A percentile compares a stretch with the other conserved stretches of the same genome.
Conservation (phyloP, 768 basidiomycete genomes). For the Kwoniella botswanensis region DNA sequence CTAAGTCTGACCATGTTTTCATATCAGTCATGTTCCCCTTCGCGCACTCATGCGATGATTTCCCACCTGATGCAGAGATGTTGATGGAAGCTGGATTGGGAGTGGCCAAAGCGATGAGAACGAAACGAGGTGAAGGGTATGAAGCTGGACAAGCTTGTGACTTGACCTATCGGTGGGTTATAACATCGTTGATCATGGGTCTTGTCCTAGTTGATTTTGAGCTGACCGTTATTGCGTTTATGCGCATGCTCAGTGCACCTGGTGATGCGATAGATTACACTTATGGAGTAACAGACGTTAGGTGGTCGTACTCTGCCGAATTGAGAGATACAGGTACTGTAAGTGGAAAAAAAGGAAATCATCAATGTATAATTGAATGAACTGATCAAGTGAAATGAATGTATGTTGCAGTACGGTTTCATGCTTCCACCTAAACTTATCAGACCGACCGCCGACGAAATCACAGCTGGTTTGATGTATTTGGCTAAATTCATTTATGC, state of each 20-base stretch:
- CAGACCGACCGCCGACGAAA: constrained; percentile 79
- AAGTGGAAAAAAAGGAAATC: constrained; percentile 44
- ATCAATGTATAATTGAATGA: no score
- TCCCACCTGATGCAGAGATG: constrained; percentile 75
- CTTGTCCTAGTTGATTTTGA: background rate
- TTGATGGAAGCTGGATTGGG: constrained; percentile 74
- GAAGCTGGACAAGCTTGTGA: constrained; percentile 62
- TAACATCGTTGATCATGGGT: background rate
- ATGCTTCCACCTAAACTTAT: constrained; percentile 74
- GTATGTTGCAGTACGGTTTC: constrained; percentile 71
- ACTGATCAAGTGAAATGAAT: background rate
- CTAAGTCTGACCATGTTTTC: background rate
- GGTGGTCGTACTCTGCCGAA: constrained; percentile 70
- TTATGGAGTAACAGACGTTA: constrained; percentile 66
- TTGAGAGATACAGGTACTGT: constrained; percentile 74
- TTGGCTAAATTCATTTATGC: constrained; percentile 69
- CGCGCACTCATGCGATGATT: constrained; percentile 70
- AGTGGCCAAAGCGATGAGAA: constrained; percentile 66
- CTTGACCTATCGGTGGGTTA: constrained; percentile 54
- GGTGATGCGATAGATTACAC: constrained; percentile 74
- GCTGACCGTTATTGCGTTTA: background rate
- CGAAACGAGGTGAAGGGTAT: constrained; percentile 66
- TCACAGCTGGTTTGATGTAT: constrained; percentile 68
- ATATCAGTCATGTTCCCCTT: constrained; percentile 71
- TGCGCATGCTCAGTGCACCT: constrained; percentile 58